Conservation (phyloP, 495 filamentous ascomycete species). For the Annulohypoxylon maeteangense region DNA sequence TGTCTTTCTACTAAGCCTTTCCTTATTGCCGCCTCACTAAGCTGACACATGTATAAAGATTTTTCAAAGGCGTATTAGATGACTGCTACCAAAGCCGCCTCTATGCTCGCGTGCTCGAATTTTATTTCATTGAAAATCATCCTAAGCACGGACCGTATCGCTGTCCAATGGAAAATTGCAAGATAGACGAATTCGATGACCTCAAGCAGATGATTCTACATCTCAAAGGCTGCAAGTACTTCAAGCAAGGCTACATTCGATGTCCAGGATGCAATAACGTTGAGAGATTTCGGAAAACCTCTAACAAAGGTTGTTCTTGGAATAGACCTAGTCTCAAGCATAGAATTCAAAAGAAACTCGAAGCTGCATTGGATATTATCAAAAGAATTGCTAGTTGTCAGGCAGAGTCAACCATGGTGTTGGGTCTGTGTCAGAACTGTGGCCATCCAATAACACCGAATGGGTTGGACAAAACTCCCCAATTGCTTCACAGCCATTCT, state of each 20-base stretch:
- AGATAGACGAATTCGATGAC: not conserved
- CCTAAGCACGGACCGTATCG: not conserved
- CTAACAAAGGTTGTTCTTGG: slow-evolving; percentile 25
- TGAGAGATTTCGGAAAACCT: slow-evolving; percentile 13
- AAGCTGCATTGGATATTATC: slow-evolving; percentile 8
- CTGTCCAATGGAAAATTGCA: slow-evolving; percentile 34
- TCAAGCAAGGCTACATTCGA: slow-evolving; percentile 17
- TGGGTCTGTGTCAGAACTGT: not conserved
- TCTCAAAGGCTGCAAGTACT: slow-evolving; percentile 27
- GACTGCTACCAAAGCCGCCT: slow-evolving; percentile 31
- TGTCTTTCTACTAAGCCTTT: not conserved
- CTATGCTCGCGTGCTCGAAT: slow-evolving; percentile 19
- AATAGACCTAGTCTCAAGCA: slow-evolving; percentile 14
- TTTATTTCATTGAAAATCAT: slow-evolving; percentile 18
- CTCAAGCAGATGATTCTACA: slow-evolving; percentile 31
- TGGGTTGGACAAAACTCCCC: not conserved
- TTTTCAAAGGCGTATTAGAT: slow-evolving; percentile 13
- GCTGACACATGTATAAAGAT: not conserved
- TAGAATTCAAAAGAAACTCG: slow-evolving; percentile 19
- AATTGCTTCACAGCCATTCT: too few species aligned
- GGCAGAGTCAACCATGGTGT: not conserved
- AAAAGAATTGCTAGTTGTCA: not conserved
- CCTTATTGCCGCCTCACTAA: not conserved
- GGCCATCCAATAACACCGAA: not conserved
- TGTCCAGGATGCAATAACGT: slow-evolving; percentile 20